Conservation (phyloP, 345 rosid genomes). For the Ceriops decandra region DNA sequence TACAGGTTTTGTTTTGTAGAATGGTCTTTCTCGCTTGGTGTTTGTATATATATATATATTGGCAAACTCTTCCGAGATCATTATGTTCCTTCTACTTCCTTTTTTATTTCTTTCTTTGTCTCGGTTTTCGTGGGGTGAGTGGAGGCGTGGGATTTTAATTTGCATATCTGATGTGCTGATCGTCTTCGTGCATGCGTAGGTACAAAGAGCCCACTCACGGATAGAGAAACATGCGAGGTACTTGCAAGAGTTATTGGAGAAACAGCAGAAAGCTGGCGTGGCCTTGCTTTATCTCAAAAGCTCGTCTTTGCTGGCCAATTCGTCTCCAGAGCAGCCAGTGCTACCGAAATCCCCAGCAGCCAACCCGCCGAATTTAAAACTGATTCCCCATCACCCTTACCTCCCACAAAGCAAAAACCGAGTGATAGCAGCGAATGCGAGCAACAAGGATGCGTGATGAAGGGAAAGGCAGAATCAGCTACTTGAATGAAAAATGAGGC, state of each 20-base stretch:
- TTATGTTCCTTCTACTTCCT: too few relatives aligned
- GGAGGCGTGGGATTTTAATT: too few relatives aligned
- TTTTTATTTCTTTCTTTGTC: too few relatives aligned
- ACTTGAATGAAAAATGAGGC: too few relatives aligned
- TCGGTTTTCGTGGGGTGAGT: too few relatives aligned
- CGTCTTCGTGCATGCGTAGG: conserved; percentile 26
- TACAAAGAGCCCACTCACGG: conserved; percentile 66
- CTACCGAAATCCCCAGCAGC: conserved; percentile 24
- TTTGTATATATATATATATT: too few relatives aligned
- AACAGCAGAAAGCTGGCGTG: conserved; percentile 65
- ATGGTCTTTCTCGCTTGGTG: too few relatives aligned
- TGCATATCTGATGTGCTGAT: too few relatives aligned
- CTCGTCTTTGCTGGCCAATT: conserved; percentile 29
- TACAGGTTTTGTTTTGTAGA: too few relatives aligned
- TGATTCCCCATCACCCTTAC: conserved; percentile 27
- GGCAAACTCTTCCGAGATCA: too few relatives aligned
- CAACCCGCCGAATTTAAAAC: conserved; percentile 32
- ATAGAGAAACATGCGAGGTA: conserved; percentile 88
- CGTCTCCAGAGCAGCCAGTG: conserved; percentile 28
- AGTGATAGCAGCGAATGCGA: conserved; percentile 21
- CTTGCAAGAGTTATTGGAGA: conserved; percentile 74
- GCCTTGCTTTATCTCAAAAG: conserved; percentile 37
- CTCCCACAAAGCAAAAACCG: conserved; percentile 32
- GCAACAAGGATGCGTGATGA: conserved; percentile 32
- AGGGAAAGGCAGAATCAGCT: conserved; percentile 11